These are phyloP conservation scores for Candida quercuum DNA, from an alignment of 805 yeast genomes.

Conservation along the genomic window DNA sequence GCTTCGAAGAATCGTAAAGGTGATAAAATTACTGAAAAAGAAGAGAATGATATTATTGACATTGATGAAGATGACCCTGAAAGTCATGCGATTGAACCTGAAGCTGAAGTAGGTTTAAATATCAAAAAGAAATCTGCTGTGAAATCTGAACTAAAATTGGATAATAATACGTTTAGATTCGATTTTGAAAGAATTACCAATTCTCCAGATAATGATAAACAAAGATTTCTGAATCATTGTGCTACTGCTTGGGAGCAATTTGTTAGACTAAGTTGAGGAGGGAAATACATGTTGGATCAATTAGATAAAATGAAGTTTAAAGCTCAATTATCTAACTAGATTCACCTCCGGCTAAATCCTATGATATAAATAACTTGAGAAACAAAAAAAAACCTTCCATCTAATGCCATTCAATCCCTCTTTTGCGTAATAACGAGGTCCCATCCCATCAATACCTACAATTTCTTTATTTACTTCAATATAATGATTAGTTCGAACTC, in stretches of 20 bases:
- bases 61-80: constrained; percentile 25
- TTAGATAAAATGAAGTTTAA: neutral
- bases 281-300: neutral
- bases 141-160: constrained; percentile 14
- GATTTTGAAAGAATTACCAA: constrained; percentile 12
- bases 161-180: constrained; percentile 19
- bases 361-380: no score
- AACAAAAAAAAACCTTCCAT: no score
- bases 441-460: no score
- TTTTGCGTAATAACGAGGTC: no score
- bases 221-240: constrained; percentile 28
- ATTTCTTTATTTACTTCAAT: no score
- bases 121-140: constrained; percentile 9
- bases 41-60: constrained; percentile 12
- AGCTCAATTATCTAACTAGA: no score
- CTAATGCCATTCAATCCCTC: no score
- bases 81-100: constrained; percentile 32
- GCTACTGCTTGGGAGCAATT: constrained; percentile 32
- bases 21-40: constrained; percentile 12
- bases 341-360: no score
- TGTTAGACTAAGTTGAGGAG: neutral
- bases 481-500: no score
- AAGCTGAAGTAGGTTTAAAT: constrained; percentile 22
- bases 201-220: constrained; percentile 16
- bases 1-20: constrained; percentile 1